phyloP scores from a whole-genome alignment of 1,139 yeast species.

The Hyphopichia fennica region DNA sequence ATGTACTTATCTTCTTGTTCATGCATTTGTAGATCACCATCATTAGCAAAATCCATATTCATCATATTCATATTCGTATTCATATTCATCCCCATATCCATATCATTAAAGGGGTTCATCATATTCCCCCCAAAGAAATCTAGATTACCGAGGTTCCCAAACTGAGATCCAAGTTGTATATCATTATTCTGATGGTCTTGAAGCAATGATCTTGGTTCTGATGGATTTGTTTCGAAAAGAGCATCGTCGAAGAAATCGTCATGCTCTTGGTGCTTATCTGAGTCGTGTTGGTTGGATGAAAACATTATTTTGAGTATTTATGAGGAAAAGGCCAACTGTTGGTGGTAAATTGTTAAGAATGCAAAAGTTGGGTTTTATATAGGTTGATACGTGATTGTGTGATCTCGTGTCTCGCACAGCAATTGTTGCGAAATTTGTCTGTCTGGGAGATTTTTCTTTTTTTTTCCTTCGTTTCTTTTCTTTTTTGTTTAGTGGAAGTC shows the following conservation, averaged over 20 bases:
- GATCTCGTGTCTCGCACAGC: slow-evolving; percentile 2
- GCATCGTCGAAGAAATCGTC: neutral
- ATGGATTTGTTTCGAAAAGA: neutral
- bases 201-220: slow-evolving; percentile 1
- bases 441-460: neutral
- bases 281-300: neutral
- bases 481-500: too few species aligned
- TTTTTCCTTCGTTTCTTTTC: neutral
- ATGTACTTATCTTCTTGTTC: slow-evolving; percentile 1
- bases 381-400: neutral
- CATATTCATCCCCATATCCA: neutral
- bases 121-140: neutral
- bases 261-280: neutral
- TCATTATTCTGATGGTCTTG: neutral
- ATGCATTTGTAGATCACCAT: neutral
- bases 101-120: neutral
- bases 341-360: too few species aligned
- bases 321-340: too few species aligned
- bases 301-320: neutral
- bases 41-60: neutral
- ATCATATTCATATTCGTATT: neutral
- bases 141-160: neutral
- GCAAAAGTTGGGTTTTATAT: neutral
- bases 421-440: slow-evolving; percentile 1
- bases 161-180: neutral